Conservation (phyloP, 2,329 filamentous ascomycete species). For the Penicillium sp. region DNA sequence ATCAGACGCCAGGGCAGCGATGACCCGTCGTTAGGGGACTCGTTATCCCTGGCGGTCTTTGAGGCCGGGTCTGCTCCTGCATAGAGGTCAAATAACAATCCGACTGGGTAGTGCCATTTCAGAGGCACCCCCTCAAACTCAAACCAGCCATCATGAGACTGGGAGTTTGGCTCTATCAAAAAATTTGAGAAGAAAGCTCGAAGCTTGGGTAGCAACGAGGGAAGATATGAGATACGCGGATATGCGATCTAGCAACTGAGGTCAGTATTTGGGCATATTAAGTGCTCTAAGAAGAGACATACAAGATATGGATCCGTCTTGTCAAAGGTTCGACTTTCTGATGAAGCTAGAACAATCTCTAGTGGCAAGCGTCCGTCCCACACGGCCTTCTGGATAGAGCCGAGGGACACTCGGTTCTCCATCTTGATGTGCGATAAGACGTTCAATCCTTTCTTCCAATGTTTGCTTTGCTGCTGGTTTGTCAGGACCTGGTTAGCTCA, state of each 20-base stretch:
- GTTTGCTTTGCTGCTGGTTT: neutral
- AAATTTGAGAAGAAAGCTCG: slow-evolving; percentile 61
- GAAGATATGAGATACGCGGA: slow-evolving; percentile 67
- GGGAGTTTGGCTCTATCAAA: slow-evolving; percentile 58
- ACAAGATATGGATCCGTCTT: slow-evolving; percentile 62
- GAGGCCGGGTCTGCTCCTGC: slow-evolving; percentile 54
- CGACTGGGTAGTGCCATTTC: slow-evolving; percentile 71
- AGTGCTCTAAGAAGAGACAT: slow-evolving; percentile 19
- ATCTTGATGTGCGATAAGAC: slow-evolving; percentile 17
- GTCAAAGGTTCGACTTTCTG: slow-evolving; percentile 62
- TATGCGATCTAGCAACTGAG: slow-evolving; percentile 52
- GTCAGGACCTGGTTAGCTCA: neutral
- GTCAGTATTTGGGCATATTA: neutral
- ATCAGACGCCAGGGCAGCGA: slow-evolving; percentile 62
- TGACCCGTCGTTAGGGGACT: slow-evolving; percentile 18
- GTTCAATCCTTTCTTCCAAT: neutral
- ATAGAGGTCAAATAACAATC: slow-evolving; percentile 69
- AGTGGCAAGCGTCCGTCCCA: slow-evolving; percentile 62
- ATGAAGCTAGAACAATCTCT: slow-evolving; percentile 58
- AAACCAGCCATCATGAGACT: slow-evolving; percentile 60
- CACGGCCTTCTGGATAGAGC: slow-evolving; percentile 47
- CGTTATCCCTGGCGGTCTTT: slow-evolving; percentile 24
- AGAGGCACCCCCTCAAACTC: slow-evolving; percentile 67
- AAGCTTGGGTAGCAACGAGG: slow-evolving; percentile 62
- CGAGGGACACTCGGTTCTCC: slow-evolving; percentile 30